These are phyloP conservation scores for Dryas drummondii DNA, from an alignment of 306 rosid genomes.

Conservation along the genomic window DNA sequence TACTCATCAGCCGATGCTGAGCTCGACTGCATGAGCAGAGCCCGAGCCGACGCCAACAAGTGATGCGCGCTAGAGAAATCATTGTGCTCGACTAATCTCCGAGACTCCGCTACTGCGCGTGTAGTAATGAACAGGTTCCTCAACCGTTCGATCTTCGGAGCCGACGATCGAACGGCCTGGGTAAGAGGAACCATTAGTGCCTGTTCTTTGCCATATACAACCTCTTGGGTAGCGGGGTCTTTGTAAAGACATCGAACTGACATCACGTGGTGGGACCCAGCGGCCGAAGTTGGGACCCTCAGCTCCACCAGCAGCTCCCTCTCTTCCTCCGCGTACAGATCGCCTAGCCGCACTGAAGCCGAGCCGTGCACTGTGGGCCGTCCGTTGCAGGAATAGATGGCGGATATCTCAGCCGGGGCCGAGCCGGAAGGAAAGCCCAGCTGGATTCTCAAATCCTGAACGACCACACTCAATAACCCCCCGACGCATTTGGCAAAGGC, in stretches of 20 bases:
- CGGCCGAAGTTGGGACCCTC: constrained; percentile 40
- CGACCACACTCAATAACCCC: constrained; percentile 66
- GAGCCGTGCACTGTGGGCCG: constrained; percentile 51
- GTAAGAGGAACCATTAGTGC: constrained; percentile 50
- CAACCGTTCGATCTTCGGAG: constrained; percentile 40
- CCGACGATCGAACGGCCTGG: constrained; percentile 19
- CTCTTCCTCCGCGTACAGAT: constrained; percentile 79
- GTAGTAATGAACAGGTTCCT: constrained; percentile 56
- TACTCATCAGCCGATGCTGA: constrained; percentile 43
- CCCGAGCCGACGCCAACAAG: constrained; percentile 67
- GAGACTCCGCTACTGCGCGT: constrained; percentile 74
- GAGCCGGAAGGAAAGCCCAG: constrained; percentile 47
- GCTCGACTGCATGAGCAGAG: constrained; percentile 47
- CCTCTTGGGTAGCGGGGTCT: constrained; percentile 63
- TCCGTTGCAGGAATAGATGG: constrained; percentile 56
- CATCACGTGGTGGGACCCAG: constrained; percentile 58
- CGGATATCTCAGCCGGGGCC: constrained; percentile 48
- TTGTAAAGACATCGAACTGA: constrained; percentile 66
- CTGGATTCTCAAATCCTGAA: constrained; percentile 67
- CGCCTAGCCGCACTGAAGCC: constrained; percentile 69
- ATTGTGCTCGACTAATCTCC: constrained; percentile 48
- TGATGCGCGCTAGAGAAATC: constrained; percentile 63
- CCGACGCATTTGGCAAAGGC: constrained; percentile 75
- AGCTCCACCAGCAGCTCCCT: constrained; percentile 68
- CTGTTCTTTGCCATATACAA: constrained; percentile 63